Percentiles rank a stretch among this genome's conserved stretches.
Evolutionary conservation across 306 rosid species (phyloP).

Genomic region (Carpinus viminea): DNA sequence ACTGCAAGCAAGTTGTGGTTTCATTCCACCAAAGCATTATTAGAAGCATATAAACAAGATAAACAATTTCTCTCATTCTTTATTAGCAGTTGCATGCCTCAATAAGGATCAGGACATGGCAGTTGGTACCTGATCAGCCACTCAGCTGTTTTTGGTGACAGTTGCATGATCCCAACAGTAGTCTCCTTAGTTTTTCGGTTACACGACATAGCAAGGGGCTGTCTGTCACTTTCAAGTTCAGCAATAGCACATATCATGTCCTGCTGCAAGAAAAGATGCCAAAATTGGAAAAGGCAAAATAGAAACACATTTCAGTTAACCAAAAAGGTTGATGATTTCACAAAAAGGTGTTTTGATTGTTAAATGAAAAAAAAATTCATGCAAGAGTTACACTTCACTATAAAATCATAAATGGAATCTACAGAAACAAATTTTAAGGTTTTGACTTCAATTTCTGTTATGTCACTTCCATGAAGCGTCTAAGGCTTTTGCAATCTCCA

Average conservation of each 20-base stretch:
- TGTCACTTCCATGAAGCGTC: background rate
- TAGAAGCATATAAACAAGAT: slow-evolving; percentile 9
- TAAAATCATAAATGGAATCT: background rate
- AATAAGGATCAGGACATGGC: slow-evolving; percentile 23
- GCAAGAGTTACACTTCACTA: background rate
- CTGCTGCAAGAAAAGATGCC: slow-evolving; percentile 44
- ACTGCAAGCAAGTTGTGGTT: slow-evolving; percentile 46
- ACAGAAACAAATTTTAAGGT: background rate
- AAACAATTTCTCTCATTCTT: slow-evolving; percentile 1
- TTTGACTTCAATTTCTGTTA: background rate
- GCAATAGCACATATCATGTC: slow-evolving; percentile 77
- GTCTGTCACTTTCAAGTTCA: slow-evolving; percentile 88
- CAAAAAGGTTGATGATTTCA: background rate
- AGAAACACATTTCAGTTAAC: background rate
- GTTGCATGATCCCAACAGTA: slow-evolving; percentile 73
- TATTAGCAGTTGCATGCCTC: background rate
- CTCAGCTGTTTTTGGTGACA: slow-evolving; percentile 48
- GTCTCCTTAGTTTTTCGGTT: slow-evolving; percentile 50
- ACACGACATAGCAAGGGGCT: slow-evolving; percentile 49
- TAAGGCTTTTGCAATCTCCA: background rate
- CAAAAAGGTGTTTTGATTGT: background rate
- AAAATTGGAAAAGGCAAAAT: slow-evolving; percentile 3
- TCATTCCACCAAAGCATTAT: slow-evolving; percentile 23
- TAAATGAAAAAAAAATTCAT: background rate
- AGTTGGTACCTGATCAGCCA: slow-evolving; percentile 65